These are phyloP conservation scores for Blastobotrys americana DNA, from an alignment of 805 yeast species.

Conservation along the genomic window DNA sequence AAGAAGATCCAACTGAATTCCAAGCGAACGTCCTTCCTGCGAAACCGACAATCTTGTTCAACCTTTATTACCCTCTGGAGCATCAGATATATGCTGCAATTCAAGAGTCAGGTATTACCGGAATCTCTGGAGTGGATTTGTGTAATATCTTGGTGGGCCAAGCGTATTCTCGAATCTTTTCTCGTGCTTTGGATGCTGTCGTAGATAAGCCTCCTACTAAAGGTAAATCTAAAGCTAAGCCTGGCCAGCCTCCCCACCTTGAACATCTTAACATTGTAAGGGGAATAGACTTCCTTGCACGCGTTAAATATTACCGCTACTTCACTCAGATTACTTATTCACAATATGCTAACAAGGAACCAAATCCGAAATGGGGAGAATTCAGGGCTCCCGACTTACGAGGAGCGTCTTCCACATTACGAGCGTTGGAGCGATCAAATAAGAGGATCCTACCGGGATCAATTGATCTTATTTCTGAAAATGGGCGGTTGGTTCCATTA, in stretches of 20 bases:
- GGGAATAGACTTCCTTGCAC: slow-evolving; percentile 66
- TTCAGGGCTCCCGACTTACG: slow-evolving; percentile 16
- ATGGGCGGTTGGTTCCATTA: slow-evolving; percentile 13
- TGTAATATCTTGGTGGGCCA: slow-evolving; percentile 46
- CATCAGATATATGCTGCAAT: slow-evolving; percentile 54
- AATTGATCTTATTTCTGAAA: slow-evolving; percentile 7
- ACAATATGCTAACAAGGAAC: slow-evolving; percentile 26
- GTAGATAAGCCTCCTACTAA: slow-evolving; percentile 31
- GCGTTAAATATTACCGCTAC: slow-evolving; percentile 63
- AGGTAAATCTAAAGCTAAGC: slow-evolving; percentile 19
- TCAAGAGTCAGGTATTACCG: slow-evolving; percentile 36
- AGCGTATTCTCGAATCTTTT: slow-evolving; percentile 44
- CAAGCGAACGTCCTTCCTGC: not conserved
- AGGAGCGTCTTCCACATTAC: slow-evolving; percentile 4
- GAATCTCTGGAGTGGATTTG: slow-evolving; percentile 55
- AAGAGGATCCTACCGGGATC: slow-evolving; percentile 15
- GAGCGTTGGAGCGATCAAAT: slow-evolving; percentile 4
- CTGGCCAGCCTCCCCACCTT: slow-evolving; percentile 27
- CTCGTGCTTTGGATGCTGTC: slow-evolving; percentile 44
- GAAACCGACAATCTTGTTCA: slow-evolving; percentile 27
- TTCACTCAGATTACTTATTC: slow-evolving; percentile 40
- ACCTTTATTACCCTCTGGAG: slow-evolving; percentile 54
- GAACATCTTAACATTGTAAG: slow-evolving; percentile 42
- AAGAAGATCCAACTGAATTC: slow-evolving; percentile 15
- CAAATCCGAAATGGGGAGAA: slow-evolving; percentile 26